Evolutionary conservation across 495 filamentous ascomycete genomes (phyloP).

Genomic region (Halenospora varia): DNA sequence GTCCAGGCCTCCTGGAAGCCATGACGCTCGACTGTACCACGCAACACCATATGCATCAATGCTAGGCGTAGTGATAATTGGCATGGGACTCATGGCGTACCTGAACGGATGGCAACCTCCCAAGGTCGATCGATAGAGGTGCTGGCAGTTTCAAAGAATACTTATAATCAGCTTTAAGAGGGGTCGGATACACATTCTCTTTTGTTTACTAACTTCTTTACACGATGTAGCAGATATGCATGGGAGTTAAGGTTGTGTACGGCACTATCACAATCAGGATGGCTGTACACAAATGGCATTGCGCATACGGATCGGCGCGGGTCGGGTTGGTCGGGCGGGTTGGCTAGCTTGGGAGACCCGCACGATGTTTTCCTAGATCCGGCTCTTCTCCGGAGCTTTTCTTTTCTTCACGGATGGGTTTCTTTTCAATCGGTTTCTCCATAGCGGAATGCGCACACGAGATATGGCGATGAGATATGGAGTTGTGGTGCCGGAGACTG

Average conservation of each 20-base stretch:
- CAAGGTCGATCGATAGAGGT: conserved; percentile 22
- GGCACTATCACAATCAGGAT: neutral
- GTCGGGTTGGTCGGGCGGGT: neutral
- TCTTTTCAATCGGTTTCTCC: neutral
- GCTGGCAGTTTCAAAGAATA: neutral
- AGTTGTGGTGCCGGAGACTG: neutral
- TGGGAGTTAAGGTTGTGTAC: conserved; percentile 12
- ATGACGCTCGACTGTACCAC: conserved; percentile 51
- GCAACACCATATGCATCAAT: conserved; percentile 82
- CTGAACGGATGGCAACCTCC: conserved; percentile 60
- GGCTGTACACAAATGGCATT: neutral
- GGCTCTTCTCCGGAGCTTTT: neutral
- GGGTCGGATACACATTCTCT: neutral
- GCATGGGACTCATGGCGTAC: conserved; percentile 90
- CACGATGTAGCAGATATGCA: conserved; percentile 12
- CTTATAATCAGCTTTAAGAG: neutral
- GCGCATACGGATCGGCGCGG: neutral
- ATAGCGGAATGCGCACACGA: neutral
- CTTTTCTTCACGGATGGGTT: neutral
- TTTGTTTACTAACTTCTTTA: conserved; percentile 10
- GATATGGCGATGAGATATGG: neutral
- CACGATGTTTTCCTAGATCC: neutral
- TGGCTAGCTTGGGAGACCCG: neutral
- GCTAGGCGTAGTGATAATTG: conserved; percentile 82
- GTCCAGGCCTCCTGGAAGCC: conserved; percentile 33